These are phyloP conservation scores for Teratosphaeria gauchensis DNA, from an alignment of 2,329 filamentous ascomycete species.

Conservation along the genomic window DNA sequence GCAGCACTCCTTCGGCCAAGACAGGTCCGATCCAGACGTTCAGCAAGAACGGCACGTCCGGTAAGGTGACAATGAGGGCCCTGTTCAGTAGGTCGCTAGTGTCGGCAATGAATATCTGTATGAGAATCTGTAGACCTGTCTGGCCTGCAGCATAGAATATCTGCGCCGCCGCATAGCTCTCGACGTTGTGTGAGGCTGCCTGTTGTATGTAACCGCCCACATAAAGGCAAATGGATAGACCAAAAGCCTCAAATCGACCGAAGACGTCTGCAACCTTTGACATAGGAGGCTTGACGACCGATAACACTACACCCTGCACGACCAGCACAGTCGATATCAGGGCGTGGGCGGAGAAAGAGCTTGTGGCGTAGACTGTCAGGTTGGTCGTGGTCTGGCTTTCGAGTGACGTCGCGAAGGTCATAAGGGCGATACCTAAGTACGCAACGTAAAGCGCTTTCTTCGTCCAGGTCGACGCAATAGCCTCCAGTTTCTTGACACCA, in stretches of 20 bases:
- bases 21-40: slow-evolving; percentile 53
- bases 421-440: slow-evolving; percentile 32
- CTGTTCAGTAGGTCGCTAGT: slow-evolving; percentile 51
- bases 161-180: slow-evolving; percentile 46
- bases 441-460: slow-evolving; percentile 36
- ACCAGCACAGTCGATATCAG: slow-evolving; percentile 56
- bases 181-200: slow-evolving; percentile 45
- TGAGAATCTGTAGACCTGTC: slow-evolving; percentile 50
- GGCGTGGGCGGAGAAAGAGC: slow-evolving; percentile 54
- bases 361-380: slow-evolving; percentile 56
- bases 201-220: slow-evolving; percentile 49
- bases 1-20: slow-evolving; percentile 41
- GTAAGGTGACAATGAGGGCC: slow-evolving; percentile 49
- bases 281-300: slow-evolving; percentile 52
- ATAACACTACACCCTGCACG: slow-evolving; percentile 53
- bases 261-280: slow-evolving; percentile 54
- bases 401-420: slow-evolving; percentile 58
- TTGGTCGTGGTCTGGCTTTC: slow-evolving; percentile 55
- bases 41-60: slow-evolving; percentile 50
- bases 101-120: slow-evolving; percentile 58
- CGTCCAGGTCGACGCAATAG: slow-evolving; percentile 41
- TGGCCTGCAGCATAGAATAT: slow-evolving; percentile 54
- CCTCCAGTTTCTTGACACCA: slow-evolving; percentile 41
- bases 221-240: slow-evolving; percentile 44
- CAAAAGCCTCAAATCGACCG: slow-evolving; percentile 51